Conservation (phyloP, 441 rosid species). For the Manihot esculenta region DNA sequence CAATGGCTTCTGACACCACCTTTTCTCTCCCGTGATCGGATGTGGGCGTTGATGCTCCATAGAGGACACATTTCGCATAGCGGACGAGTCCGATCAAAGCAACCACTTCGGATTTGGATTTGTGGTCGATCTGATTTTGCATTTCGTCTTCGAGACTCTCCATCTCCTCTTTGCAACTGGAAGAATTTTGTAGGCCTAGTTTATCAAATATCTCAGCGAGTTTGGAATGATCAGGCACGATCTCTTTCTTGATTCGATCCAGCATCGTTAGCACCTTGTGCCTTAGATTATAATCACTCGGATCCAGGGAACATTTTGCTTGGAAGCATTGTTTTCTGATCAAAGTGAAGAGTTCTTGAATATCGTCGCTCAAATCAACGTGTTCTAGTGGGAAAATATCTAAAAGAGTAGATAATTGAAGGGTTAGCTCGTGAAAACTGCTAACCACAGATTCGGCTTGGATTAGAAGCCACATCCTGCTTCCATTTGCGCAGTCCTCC, state of each 20-base stretch:
- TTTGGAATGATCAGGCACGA: slow-evolving; percentile 49
- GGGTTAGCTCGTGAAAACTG: slow-evolving; percentile 55
- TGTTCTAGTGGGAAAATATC: slow-evolving; percentile 64
- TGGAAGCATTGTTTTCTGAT: slow-evolving; percentile 48
- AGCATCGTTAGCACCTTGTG: slow-evolving; percentile 42
- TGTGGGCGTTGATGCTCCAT: slow-evolving; percentile 48
- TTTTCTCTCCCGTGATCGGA: slow-evolving; percentile 30
- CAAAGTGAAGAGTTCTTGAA: slow-evolving; percentile 53
- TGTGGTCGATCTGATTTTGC: slow-evolving; percentile 64
- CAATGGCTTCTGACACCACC: slow-evolving; percentile 37
- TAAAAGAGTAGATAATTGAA: slow-evolving; percentile 65
- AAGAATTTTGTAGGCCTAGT: slow-evolving; percentile 44
- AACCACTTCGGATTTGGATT: slow-evolving; percentile 48
- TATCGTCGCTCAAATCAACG: slow-evolving; percentile 51
- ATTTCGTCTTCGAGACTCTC: slow-evolving; percentile 65
- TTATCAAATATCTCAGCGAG: slow-evolving; percentile 38
- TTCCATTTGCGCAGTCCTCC: slow-evolving; percentile 64
- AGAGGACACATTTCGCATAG: slow-evolving; percentile 69
- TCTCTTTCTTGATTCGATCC: slow-evolving; percentile 54
- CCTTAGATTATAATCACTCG: slow-evolving; percentile 43
- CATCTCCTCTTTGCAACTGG: slow-evolving; percentile 62
- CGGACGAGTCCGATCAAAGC: slow-evolving; percentile 77
- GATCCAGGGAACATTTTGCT: slow-evolving; percentile 32
- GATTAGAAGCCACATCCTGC: slow-evolving; percentile 70
- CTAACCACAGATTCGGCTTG: slow-evolving; percentile 49